Conservation (phyloP, 129 eudicot species). For the Deinandra increscens region DNA sequence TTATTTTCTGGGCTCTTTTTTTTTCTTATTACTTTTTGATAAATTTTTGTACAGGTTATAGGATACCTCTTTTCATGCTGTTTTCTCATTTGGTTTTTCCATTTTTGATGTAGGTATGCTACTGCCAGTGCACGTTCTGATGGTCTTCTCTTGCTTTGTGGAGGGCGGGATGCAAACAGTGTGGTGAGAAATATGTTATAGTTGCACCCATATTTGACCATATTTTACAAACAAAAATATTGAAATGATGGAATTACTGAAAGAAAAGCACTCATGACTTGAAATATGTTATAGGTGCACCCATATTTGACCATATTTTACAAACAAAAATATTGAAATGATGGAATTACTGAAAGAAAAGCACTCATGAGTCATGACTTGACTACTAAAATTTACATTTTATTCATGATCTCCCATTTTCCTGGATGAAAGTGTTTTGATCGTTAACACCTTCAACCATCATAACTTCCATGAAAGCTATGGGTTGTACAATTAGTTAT, state of each 20-base stretch:
- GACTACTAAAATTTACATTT: background rate
- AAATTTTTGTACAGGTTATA: background rate
- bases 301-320: background rate
- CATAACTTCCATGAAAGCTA: background rate
- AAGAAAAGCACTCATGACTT: too few relatives aligned
- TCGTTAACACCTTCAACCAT: background rate
- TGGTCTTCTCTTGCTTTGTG: conserved; percentile 99
- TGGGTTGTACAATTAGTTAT: background rate
- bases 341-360: background rate
- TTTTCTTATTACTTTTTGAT: background rate
- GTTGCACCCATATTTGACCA: background rate
- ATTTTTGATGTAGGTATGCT: conserved; percentile 72
- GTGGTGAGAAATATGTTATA: conserved; percentile 57
- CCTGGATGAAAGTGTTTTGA: conserved; percentile 11
- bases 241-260: conserved; percentile 9
- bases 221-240: background rate
- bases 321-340: background rate
- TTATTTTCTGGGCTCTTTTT: background rate
- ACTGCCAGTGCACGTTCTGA: conserved; percentile 99
- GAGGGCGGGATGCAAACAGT: conserved; percentile 98
- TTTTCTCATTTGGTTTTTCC: conserved; percentile 13
- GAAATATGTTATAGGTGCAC: conserved; percentile 19
- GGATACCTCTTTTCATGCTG: background rate
- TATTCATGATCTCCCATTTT: conserved; percentile 5
- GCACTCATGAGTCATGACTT: background rate